Evolutionary conservation across 352 stramenopile genomes (phyloP), one percentile per base, ranked within the genome.

Genomic region (Pythium phragmiticola): DNA sequence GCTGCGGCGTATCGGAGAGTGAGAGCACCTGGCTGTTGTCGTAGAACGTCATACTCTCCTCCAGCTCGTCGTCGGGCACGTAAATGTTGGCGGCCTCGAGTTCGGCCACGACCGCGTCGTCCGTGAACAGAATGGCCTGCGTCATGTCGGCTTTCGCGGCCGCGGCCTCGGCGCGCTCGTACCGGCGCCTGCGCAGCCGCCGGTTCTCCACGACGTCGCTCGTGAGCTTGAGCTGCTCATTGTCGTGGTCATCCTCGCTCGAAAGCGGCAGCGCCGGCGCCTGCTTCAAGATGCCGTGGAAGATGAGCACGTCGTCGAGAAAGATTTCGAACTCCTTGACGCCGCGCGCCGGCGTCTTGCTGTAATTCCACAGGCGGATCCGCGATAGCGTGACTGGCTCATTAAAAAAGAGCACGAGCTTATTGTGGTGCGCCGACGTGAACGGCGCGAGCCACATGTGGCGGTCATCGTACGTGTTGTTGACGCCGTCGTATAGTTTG

Each of bases 341-440:
- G 19, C 89, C 89, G 7, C 89, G 81, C 3, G 73, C 45, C 1
- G 87, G 82, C 8, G 89, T 94, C 69, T 94, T 94, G 72, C 73
- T 89, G 72, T 96, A 96, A 61, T 96, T 96, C 80, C 80, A 94
- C 16, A 96, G n/a, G 1, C 77, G 83, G 58, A 95, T 84, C 49
- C 81, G 82, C 19, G 85, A 94, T n/a, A 94, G 61, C 2, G 80
- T 80, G 14, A 94, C 70, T 0, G 84, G 84, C 28, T 85, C 76
- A 54, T 96, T 87, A 68, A 92, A 96, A 45, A 91, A 86, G 21
- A 92, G 59, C 12, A 88, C 73, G 28, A 96, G 65, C 42, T 87
- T 85, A 59, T 94, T 94, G 21, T 68, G 68, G 19, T 84, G 71
- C 19, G 77, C 74, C 39, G 80, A 78, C n/a, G 80, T 80, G 61